These are phyloP conservation scores for Tetratostichococcus sp. DNA, from an alignment of 139 green algal genomes.

Conservation along the genomic window DNA sequence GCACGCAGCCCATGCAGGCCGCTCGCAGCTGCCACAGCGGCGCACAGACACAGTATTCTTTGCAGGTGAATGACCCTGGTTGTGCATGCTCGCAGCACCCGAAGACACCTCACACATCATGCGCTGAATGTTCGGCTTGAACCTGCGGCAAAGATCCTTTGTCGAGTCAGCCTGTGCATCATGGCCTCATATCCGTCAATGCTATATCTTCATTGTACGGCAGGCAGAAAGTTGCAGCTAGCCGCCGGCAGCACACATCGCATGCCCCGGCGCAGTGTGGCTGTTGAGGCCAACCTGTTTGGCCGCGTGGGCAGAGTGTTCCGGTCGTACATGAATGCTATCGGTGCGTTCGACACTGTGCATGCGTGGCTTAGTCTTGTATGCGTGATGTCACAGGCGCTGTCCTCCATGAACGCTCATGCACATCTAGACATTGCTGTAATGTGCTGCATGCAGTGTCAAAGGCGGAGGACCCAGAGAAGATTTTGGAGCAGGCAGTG, in stretches of 20 bases:
- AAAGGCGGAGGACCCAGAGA: constrained; percentile 92
- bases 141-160: no score
- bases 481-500: constrained; percentile 96
- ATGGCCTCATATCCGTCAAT: no score
- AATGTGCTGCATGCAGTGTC: constrained; percentile 49
- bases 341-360: no score
- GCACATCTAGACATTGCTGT: background rate
- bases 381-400: no score
- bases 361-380: no score
- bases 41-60: background rate
- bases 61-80: no score
- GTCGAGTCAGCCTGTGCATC: no score
- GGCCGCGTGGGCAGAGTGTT: constrained; percentile 72
- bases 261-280: constrained; percentile 20
- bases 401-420: no score
- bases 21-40: background rate
- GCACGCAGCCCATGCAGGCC: background rate
- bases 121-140: no score
- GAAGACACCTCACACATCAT: no score
- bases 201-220: no score
- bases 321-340: constrained; percentile 85
- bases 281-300: constrained; percentile 89
- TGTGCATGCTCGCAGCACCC: no score
- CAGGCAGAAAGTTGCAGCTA: background rate
- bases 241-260: background rate